These are phyloP conservation scores for Xanthoconium stramineum DNA, from an alignment of 768 basidiomycete genomes.

Conservation along the genomic window DNA sequence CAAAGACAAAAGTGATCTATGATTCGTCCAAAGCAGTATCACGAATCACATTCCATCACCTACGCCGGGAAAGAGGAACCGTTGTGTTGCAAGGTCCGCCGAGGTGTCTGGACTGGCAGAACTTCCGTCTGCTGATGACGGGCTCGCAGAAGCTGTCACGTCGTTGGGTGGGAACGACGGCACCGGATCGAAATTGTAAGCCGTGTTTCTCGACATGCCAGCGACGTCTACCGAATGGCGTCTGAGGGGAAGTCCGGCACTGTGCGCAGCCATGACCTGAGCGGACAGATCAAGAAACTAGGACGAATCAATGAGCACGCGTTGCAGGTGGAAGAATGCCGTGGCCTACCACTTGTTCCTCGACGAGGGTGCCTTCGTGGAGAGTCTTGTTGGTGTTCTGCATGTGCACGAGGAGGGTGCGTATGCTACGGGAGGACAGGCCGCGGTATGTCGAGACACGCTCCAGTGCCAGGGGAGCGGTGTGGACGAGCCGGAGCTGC, in stretches of 20 bases:
- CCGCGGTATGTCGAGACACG: conserved; percentile 52
- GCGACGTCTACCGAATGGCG: conserved; percentile 30
- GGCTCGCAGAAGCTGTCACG: conserved; percentile 21
- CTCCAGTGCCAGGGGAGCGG: conserved; percentile 45
- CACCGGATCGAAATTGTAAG: conserved; percentile 16
- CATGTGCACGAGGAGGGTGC: conserved; percentile 71
- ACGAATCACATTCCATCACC: conserved; percentile 15
- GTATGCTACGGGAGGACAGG: conserved; percentile 59
- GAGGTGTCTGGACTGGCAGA: conserved; percentile 19
- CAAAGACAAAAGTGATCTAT: conserved; percentile 2
- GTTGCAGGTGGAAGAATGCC: background rate
- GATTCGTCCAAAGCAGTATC: background rate
- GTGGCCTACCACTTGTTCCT: conserved; percentile 52
- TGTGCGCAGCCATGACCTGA: conserved; percentile 28
- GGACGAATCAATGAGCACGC: background rate
- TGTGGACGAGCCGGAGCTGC: conserved; percentile 50
- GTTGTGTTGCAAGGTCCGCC: conserved; percentile 13
- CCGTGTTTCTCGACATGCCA: conserved; percentile 12
- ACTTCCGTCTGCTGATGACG: conserved; percentile 20
- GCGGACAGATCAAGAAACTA: conserved; percentile 31
- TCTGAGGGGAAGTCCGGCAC: conserved; percentile 24
- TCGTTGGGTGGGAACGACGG: conserved; percentile 16
- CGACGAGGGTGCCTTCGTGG: conserved; percentile 46
- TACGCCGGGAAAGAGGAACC: conserved; percentile 16
- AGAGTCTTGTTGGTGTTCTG: conserved; percentile 51